A percentile compares a stretch with the other conserved stretches of the same genome.
Evolutionary conservation across 2,329 filamentous ascomycete species (phyloP).

Genomic region (Penicillium brasilianum): DNA sequence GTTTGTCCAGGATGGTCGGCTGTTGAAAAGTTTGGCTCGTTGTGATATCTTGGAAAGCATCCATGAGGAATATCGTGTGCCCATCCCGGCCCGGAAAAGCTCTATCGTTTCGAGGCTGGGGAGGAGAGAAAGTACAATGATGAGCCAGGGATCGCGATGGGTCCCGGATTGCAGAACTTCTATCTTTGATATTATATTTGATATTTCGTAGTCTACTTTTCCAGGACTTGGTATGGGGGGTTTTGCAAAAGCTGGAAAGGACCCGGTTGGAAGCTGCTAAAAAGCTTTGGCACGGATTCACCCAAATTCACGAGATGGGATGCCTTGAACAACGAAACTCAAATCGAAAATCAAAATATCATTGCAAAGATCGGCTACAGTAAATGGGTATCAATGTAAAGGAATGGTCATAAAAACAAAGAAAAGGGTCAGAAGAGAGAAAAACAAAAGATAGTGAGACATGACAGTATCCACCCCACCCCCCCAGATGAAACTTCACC

Average conservation of each 20-base stretch:
- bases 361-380: background rate
- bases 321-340: too few species aligned
- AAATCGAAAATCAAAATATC: background rate
- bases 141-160: background rate
- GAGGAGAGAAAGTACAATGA: background rate
- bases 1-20: background rate
- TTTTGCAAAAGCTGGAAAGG: background rate
- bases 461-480: background rate
- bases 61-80: background rate
- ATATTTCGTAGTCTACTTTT: background rate
- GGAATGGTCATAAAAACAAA: background rate
- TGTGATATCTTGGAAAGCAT: background rate
- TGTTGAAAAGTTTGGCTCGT: background rate
- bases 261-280: background rate
- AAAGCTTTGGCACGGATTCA: background rate
- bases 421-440: background rate
- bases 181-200: background rate
- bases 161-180: background rate
- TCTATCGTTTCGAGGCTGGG: background rate
- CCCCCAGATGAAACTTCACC: background rate
- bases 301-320: background rate
- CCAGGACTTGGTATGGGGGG: background rate
- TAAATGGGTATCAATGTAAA: constrained; percentile 6
- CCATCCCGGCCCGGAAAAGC: background rate
- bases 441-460: background rate